phyloP scores from a whole-genome alignment of 495 filamentous ascomycete genomes.

The Pseudoneurospora amorphoporcata region DNA sequence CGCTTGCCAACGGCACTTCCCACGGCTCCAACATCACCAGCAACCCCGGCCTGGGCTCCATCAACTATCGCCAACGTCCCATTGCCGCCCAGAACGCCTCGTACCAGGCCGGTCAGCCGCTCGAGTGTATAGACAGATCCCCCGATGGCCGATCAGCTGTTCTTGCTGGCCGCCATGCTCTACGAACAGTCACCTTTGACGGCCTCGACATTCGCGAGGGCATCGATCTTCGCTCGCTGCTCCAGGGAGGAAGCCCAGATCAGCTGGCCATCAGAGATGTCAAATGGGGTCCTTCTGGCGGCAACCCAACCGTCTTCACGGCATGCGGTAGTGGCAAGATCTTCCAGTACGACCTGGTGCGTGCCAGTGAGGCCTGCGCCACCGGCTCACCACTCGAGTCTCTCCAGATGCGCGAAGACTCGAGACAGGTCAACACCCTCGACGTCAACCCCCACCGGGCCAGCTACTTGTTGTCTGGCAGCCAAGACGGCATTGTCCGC shows the following conservation, averaged over 20 bases:
- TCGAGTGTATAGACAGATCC: constrained; percentile 68
- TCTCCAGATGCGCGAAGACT: constrained; percentile 65
- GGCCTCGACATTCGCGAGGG: constrained; percentile 63
- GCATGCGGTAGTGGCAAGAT: constrained; percentile 81
- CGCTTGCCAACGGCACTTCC: constrained; percentile 4
- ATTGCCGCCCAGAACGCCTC: constrained; percentile 61
- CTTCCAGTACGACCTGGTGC: constrained; percentile 73
- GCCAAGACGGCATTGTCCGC: constrained; percentile 84
- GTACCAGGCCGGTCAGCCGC: constrained; percentile 62
- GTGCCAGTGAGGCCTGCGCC: constrained; percentile 22
- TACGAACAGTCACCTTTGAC: constrained; percentile 71
- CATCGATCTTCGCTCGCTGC: constrained; percentile 67
- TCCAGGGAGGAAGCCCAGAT: constrained; percentile 61
- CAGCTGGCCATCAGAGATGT: constrained; percentile 75
- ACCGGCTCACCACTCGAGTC: constrained; percentile 54
- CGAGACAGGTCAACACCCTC: constrained; percentile 81
- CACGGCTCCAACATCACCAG: constrained; percentile 22
- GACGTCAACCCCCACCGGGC: constrained; percentile 80
- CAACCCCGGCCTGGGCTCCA: constrained; percentile 14
- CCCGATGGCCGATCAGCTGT: constrained; percentile 66
- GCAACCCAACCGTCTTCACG: constrained; percentile 56
- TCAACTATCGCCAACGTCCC: constrained; percentile 37
- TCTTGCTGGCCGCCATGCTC: constrained; percentile 70
- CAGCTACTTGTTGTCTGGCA: constrained; percentile 72
- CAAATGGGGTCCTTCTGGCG: constrained; percentile 57